These are phyloP conservation scores for Tylopilus sp. DNA, from an alignment of 768 basidiomycete genomes.

Conservation along the genomic window DNA sequence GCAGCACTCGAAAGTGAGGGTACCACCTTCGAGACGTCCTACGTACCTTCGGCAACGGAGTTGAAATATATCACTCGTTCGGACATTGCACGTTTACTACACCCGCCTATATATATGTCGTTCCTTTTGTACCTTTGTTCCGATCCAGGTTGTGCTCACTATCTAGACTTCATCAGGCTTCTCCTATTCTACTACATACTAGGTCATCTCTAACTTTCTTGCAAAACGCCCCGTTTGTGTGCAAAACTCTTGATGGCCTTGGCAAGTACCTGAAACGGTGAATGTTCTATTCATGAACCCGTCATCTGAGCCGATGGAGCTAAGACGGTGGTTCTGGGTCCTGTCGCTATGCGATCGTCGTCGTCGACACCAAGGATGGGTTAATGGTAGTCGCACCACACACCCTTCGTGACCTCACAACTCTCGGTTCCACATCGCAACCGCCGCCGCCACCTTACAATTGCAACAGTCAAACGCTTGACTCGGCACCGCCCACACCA, in stretches of 20 bases:
- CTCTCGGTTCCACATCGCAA: neutral
- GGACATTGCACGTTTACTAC: neutral
- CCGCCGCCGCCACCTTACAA: neutral
- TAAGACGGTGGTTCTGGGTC: too few relatives aligned
- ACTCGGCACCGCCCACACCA: too few relatives aligned
- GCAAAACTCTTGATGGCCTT: too few relatives aligned
- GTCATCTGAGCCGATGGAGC: too few relatives aligned
- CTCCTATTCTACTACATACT: neutral
- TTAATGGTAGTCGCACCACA: too few relatives aligned
- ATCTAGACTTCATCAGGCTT: neutral
- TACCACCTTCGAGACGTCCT: constrained; percentile 20
- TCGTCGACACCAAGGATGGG: too few relatives aligned
- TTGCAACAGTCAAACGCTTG: neutral
- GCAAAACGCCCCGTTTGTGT: neutral
- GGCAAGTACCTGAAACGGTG: too few relatives aligned
- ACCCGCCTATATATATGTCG: neutral
- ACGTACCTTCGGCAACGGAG: constrained; percentile 18
- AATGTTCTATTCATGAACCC: too few relatives aligned
- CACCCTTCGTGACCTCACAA: neutral
- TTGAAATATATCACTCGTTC: neutral
- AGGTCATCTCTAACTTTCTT: neutral
- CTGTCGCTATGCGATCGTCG: too few relatives aligned
- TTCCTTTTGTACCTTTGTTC: neutral
- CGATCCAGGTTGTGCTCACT: neutral
- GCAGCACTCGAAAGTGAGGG: constrained; percentile 24